These are phyloP conservation scores for Tremella yokohamensis DNA, from an alignment of 768 basidiomycete genomes.

Conservation along the genomic window DNA sequence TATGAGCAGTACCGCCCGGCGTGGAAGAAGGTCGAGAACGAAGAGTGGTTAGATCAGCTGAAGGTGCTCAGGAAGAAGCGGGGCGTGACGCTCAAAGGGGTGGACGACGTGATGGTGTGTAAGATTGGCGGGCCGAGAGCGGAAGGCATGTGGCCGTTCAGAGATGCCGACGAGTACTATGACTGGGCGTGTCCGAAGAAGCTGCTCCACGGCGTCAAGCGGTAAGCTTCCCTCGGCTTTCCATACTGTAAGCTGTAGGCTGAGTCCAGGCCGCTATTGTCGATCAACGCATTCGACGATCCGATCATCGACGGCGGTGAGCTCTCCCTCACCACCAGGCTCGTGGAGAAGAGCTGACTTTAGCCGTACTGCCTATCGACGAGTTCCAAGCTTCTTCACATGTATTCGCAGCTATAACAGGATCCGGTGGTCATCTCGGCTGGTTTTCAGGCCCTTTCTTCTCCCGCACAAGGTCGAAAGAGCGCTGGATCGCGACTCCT, in stretches of 20 bases:
- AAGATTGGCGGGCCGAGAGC: conserved; percentile 41
- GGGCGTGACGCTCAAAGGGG: conserved; percentile 30
- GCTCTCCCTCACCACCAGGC: conserved; percentile 6
- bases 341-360: conserved; percentile 1
- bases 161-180: conserved; percentile 47
- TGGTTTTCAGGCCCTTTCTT: conserved; percentile 47
- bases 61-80: conserved; percentile 19
- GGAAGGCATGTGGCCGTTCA: conserved; percentile 48
- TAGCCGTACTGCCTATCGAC: conserved; percentile 38
- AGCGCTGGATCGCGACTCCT: conserved; percentile 45
- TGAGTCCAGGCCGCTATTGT: conserved; percentile 41
- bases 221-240: conserved; percentile 18
- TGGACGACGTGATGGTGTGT: conserved; percentile 42
- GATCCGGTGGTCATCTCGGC: conserved; percentile 51
- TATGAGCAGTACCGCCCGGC: conserved; percentile 30
- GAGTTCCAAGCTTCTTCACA: conserved; percentile 40
- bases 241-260: not conserved
- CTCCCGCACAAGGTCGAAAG: conserved; percentile 17
- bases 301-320: conserved; percentile 47
- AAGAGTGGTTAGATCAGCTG: conserved; percentile 1
- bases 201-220: conserved; percentile 35
- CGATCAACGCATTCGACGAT: conserved; percentile 52
- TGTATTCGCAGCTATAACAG: conserved; percentile 44
- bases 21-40: conserved; percentile 18
- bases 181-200: conserved; percentile 46